phyloP scores from a whole-genome alignment of 257 asterid genomes.

The Gardenia jasminoides region DNA sequence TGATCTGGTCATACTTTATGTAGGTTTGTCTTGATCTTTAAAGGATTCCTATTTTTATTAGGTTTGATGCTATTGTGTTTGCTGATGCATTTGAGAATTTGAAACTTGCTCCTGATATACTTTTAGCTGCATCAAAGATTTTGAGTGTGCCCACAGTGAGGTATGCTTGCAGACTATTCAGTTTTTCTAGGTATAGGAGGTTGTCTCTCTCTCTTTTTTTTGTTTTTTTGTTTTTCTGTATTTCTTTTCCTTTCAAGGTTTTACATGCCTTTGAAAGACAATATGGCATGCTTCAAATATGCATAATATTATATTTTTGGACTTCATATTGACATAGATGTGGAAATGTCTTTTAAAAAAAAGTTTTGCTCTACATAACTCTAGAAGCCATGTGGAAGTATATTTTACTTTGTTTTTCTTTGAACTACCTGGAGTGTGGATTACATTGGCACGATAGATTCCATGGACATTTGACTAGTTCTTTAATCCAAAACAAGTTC shows the following conservation, averaged over 20 bases:
- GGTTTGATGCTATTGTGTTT: slow-evolving; percentile 97
- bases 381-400: not conserved
- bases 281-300: not conserved
- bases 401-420: not conserved
- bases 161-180: slow-evolving; percentile 35
- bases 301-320: not conserved
- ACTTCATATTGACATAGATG: not conserved
- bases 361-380: not conserved
- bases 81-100: slow-evolving; percentile 94
- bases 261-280: not conserved
- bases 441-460: not conserved
- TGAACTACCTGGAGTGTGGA: not conserved
- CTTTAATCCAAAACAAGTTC: not conserved
- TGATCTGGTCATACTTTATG: not conserved
- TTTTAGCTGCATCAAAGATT: slow-evolving; percentile 82
- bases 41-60: slow-evolving; percentile 27
- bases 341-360: not conserved
- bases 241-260: not conserved
- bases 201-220: not conserved
- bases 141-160: slow-evolving; percentile 85
- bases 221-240: not conserved
- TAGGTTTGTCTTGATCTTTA: slow-evolving; percentile 5
- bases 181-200: not conserved
- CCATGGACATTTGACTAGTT: not conserved
- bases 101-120: slow-evolving; percentile 99